Evolutionary conservation across 2,329 filamentous ascomycete species (phyloP).

Genomic region (Colletotrichum sp.): DNA sequence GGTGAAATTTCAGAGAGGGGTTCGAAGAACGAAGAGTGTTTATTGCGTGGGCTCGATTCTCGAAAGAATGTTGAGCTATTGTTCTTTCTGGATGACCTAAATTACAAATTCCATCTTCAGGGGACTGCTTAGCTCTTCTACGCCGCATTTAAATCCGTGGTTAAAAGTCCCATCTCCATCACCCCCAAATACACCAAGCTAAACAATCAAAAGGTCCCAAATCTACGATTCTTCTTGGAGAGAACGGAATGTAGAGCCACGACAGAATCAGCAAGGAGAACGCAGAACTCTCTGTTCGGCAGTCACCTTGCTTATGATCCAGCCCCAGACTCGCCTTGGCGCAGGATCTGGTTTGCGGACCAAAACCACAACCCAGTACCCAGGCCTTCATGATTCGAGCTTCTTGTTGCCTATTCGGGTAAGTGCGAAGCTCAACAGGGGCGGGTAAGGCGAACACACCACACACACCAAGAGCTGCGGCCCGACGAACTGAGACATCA

Average conservation of each 20-base stretch:
- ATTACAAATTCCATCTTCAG: not conserved
- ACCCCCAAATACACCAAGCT: not conserved
- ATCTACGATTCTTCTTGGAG: fast-evolving
- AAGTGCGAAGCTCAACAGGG: not conserved
- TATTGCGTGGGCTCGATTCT: not conserved
- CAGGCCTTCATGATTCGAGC: not conserved
- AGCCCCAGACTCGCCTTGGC: not conserved
- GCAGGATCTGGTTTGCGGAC: not conserved
- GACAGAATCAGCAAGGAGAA: not conserved
- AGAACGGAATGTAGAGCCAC: not conserved
- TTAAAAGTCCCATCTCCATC: not conserved
- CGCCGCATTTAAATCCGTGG: not conserved
- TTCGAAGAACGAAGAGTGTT: not conserved
- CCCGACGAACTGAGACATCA: not conserved
- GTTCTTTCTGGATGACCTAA: not conserved
- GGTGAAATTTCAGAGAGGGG: not conserved
- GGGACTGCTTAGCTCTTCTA: not conserved
- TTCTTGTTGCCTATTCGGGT: not conserved
- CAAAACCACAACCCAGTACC: not conserved
- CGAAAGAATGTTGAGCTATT: fast-evolving
- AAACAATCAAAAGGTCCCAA: not conserved
- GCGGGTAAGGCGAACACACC: not conserved
- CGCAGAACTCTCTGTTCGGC: not conserved
- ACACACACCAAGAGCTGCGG: not conserved
- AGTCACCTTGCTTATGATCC: not conserved